These are phyloP conservation scores for Mycena sanguinolenta DNA, from an alignment of 768 basidiomycete species.

Conservation along the genomic window DNA sequence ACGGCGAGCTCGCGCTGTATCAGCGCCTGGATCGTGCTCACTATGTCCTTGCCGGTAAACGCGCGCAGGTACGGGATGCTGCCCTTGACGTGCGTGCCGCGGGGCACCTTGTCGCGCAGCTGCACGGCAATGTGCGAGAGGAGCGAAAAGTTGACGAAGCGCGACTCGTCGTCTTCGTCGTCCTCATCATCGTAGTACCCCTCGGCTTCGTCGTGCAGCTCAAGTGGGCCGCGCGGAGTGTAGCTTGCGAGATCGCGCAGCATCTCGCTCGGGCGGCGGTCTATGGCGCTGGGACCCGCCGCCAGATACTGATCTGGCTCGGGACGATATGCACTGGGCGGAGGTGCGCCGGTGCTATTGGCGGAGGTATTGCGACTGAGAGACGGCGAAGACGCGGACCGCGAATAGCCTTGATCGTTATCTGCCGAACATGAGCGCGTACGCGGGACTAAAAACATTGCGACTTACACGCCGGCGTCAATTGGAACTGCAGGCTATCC, in stretches of 20 bases:
- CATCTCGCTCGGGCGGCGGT: too few species aligned
- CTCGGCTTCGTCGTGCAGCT: too few species aligned
- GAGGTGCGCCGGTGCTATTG: constrained; percentile 33
- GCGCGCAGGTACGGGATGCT: constrained; percentile 91
- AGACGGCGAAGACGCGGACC: constrained; percentile 31
- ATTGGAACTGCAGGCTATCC: too few species aligned
- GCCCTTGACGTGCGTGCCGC: constrained; percentile 90
- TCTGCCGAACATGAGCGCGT: too few species aligned
- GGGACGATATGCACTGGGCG: constrained; percentile 12
- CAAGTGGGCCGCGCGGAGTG: too few species aligned
- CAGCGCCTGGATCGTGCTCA: constrained; percentile 89
- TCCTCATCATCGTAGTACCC: too few species aligned
- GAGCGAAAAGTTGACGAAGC: constrained; percentile 49
- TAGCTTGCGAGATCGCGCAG: too few species aligned
- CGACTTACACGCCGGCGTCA: too few species aligned
- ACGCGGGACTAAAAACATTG: too few species aligned
- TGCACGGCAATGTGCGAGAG: too few species aligned
- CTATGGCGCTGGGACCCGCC: constrained; percentile 1
- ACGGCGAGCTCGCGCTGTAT: constrained; percentile 89
- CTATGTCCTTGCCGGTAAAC: constrained; percentile 95
- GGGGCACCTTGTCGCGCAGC: constrained; percentile 51
- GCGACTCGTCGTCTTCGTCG: constrained; percentile 71
- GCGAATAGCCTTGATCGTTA: constrained; percentile 21
- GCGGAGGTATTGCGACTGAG: constrained; percentile 37
- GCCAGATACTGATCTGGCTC: constrained; percentile 33